Conservation (phyloP, 768 basidiomycete genomes). For the Hericium rajendrae region DNA sequence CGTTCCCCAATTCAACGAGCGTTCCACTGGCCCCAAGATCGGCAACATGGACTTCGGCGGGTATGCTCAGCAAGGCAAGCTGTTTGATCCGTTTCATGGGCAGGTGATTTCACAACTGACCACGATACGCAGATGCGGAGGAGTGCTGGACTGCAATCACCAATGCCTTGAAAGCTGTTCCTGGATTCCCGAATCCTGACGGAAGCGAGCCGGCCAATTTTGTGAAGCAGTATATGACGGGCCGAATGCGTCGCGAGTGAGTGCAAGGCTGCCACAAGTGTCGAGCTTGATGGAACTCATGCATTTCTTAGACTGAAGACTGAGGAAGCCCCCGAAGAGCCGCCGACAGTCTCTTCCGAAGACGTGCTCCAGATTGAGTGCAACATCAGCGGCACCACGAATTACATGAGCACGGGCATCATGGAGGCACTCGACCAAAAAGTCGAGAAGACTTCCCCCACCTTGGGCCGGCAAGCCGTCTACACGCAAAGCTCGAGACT, state of each 20-base stretch:
- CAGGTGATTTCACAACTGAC: neutral
- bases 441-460: conserved; percentile 76
- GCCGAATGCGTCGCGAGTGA: conserved; percentile 66
- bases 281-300: neutral
- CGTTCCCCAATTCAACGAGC: conserved; percentile 88
- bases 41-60: conserved; percentile 24
- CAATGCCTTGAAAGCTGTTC: conserved; percentile 62
- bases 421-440: conserved; percentile 79
- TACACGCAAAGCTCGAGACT: conserved; percentile 79
- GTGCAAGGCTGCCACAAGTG: conserved; percentile 12
- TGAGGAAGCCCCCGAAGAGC: conserved; percentile 76
- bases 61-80: conserved; percentile 64
- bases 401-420: conserved; percentile 83
- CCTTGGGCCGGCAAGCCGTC: conserved; percentile 67
- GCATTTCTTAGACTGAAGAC: conserved; percentile 51
- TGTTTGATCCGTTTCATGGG: neutral
- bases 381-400: conserved; percentile 80
- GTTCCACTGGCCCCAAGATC: conserved; percentile 21
- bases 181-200: conserved; percentile 28
- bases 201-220: conserved; percentile 32
- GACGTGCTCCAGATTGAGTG: conserved; percentile 84
- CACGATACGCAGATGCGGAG: conserved; percentile 53
- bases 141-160: conserved; percentile 80
- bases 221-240: conserved; percentile 74
- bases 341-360: conserved; percentile 51